Evolutionary conservation across 345 rosid species (phyloP).

Genomic region (Psidium guajava): DNA sequence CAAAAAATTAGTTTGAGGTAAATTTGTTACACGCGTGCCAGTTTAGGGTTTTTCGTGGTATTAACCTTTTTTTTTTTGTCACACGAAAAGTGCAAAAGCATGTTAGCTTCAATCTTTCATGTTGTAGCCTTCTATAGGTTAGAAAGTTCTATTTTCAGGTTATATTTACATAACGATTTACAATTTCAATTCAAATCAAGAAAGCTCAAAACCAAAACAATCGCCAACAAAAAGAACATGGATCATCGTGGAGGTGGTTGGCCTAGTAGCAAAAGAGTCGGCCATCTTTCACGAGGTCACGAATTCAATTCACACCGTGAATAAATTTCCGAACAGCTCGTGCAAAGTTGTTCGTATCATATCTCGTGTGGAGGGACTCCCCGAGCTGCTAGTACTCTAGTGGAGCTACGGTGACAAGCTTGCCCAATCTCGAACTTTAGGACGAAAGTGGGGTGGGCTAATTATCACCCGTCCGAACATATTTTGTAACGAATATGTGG

Average conservation of each 20-base stretch:
- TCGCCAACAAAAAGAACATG: neutral
- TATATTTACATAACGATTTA: neutral
- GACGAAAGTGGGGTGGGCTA: neutral
- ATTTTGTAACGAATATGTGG: no score
- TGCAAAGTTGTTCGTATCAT: neutral
- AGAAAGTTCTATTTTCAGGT: neutral
- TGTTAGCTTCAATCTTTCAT: neutral
- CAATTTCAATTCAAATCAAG: rapidly evolving
- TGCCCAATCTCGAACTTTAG: neutral
- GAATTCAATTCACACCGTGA: neutral
- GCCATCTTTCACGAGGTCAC: neutral
- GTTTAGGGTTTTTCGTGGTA: no score
- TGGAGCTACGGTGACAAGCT: neutral
- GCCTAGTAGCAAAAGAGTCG: neutral
- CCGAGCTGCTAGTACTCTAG: no score
- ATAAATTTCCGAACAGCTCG: neutral
- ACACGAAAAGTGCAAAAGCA: neutral
- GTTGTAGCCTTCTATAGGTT: neutral
- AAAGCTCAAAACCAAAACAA: neutral
- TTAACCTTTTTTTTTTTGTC: no score
- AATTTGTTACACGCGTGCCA: no score
- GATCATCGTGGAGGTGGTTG: neutral
- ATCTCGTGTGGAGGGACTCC: neutral
- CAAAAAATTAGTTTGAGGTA: no score
- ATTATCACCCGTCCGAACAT: neutral